Base-by-base conservation (phyloP, 2,329 filamentous ascomycete species). In the Paecilomyces formosus region DNA sequence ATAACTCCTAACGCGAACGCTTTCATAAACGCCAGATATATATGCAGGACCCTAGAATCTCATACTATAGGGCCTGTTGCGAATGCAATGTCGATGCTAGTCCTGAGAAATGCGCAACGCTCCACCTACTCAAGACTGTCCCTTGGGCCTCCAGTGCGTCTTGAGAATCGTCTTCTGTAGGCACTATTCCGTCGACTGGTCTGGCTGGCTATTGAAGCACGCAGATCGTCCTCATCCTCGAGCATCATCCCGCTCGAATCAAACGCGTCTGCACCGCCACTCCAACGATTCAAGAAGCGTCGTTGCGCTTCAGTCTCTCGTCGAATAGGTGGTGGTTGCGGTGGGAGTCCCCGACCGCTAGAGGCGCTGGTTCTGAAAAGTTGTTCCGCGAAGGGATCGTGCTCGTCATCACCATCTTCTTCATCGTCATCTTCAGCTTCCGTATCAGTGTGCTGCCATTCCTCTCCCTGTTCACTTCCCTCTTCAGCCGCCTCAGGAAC, bases 401-500 rank as follows among this genome's bases (percentile, higher is more conserved):
- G 66, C 31, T 74, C 72, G 15, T 74, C 72, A 8, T 78, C 73
- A 11, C 8, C 28, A 30, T 30, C 28, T n/a, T 26, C 24, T 2
- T 31, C 30, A 9, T 77, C 75, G 54, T 76, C 76, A 61, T 79
- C 82, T 55, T 86, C 85, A 8, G 80, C 87, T 63, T 90, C 88
- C 1, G 87, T 88, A 73, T 91, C 88, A 8, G 88, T 91, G 69
- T 91, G 88, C 76, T 92, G 88, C 75, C 90, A 91, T 64, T 84
- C 83, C 26, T 76, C 79, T 24, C 80, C 83, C 66, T 85, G 82
- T 28, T 68, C 71, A 9, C 60, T 67, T 5, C 61, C 70, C 49
- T 69, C 64, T 35, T 74, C 74, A 7, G 81, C 85, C 60, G 70
- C 71, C 59, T 88, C 86, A 21, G 87, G 87, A 35, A 90, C 83